Base-by-base conservation (phyloP, 495 filamentous ascomycete genomes). In the Penicillium simplicissimum region DNA sequence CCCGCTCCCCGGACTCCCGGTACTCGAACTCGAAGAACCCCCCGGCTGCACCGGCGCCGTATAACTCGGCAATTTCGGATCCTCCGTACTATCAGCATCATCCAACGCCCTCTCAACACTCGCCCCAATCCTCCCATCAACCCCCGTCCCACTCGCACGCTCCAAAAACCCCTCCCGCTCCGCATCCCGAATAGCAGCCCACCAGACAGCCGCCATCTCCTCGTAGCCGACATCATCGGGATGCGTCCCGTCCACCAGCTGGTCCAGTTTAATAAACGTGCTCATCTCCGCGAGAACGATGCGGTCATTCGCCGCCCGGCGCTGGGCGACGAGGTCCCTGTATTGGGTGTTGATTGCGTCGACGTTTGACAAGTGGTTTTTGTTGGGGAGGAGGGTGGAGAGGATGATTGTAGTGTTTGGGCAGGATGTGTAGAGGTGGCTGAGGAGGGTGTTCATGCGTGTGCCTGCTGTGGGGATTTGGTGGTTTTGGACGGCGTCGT, bases 151-250 rank as follows among this genome's bases (percentile, higher is more conserved):
- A 15, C 7, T 33, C 19, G 56, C 56, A 4, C 45, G 25, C 52
- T 64, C 49, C 14, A 71, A 47, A 37, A 71, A 52, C 11, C 56
- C 60, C 48, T 74, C 69, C 0, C n/a, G 57, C 47, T 63, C 63
- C 54, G 63, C 79, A 58, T 49, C 36, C 14, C 57, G 61, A 17
- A 85, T 69, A 5, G 74, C 82, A 0, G 64, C 67, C 66, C 72
- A 81, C 78, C 79, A 87, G 0, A 86, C 70, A 2, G 74, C 63
- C 10, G 83, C 81, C 84, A 87, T 85, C 65, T 79, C 76, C 59
- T 66, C 60, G 51, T 86, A 85, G 10, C 83, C 84, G 0, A 21
- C 57, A 42, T 82, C 78, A 15, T 67, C 79, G 0, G 84, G 84
- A 52, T 86, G 84, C 0, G 73, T 82, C 6, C 69, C 73, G 60